phyloP scores from a whole-genome alignment of 257 asterid genomes.

The Solanum chaucha region DNA sequence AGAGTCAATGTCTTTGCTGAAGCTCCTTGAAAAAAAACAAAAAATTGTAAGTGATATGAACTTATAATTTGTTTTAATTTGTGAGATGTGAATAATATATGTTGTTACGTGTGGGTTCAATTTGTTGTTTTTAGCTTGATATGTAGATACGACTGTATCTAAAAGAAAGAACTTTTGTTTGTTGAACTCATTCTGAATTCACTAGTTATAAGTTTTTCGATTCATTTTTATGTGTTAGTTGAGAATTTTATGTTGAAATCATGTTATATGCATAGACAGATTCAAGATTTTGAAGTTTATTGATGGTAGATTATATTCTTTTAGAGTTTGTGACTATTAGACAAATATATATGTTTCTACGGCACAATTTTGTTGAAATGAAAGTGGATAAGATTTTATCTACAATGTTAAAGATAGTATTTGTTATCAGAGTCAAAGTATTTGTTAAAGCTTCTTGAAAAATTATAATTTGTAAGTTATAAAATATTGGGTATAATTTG shows the following conservation, averaged over 20 bases:
- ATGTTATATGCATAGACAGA: background rate
- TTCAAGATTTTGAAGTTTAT: too few relatives aligned
- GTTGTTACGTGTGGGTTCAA: background rate
- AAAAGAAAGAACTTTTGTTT: background rate
- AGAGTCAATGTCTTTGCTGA: constrained; percentile 22
- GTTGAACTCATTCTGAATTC: background rate
- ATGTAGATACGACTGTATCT: background rate
- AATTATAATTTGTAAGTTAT: background rate
- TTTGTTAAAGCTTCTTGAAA: constrained; percentile 5
- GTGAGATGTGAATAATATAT: background rate
- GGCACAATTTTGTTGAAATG: too few relatives aligned
- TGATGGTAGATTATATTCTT: background rate
- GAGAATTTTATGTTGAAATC: too few relatives aligned
- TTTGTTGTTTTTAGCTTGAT: background rate
- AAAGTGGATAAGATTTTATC: constrained; percentile 1
- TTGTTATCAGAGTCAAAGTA: constrained; percentile 7
- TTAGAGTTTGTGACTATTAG: background rate
- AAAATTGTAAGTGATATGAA: background rate
- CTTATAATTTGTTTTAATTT: background rate
- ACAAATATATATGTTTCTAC: background rate
- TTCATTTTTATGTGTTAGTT: background rate
- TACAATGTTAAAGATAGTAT: constrained; percentile 10
- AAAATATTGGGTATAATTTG: background rate
- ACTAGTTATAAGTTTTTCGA: background rate
- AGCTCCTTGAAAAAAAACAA: background rate